Conservation (phyloP, 441 rosid species). For the Aquilaria agallochum region DNA sequence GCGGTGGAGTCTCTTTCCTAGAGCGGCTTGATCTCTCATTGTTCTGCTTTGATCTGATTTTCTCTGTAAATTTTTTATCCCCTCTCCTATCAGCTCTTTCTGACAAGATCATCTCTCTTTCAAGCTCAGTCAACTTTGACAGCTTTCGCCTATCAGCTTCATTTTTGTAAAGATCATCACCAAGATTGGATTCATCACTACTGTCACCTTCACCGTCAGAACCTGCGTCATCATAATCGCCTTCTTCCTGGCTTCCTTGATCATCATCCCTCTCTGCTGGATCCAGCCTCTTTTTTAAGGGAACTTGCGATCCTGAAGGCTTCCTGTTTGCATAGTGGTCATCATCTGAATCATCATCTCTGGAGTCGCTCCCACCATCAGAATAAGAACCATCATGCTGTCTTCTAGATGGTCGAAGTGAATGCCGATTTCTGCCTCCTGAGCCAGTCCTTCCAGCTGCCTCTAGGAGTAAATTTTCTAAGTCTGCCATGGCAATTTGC, state of each 20-base stretch:
- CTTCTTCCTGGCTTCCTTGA: constrained; percentile 64
- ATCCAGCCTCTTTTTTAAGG: constrained; percentile 82
- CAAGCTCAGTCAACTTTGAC: constrained; percentile 78
- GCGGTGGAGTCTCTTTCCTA: constrained; percentile 63
- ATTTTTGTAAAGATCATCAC: constrained; percentile 85
- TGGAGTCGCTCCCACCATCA: constrained; percentile 87
- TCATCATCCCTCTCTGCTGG: constrained; percentile 75
- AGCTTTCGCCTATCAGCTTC: constrained; percentile 81
- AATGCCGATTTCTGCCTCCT: constrained; percentile 51
- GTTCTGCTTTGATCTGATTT: constrained; percentile 74
- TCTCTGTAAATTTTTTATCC: constrained; percentile 85
- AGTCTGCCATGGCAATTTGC: constrained; percentile 54
- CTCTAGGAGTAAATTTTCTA: constrained; percentile 87
- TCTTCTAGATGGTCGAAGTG: constrained; percentile 53
- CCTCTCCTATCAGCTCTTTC: constrained; percentile 92
- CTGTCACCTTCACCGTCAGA: constrained; percentile 70
- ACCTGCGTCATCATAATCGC: constrained; percentile 46
- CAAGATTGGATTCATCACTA: constrained; percentile 86
- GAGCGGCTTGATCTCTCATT: constrained; percentile 55
- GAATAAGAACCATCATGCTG: constrained; percentile 80
- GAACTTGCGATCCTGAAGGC: constrained; percentile 91
- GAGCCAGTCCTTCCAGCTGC: constrained; percentile 91
- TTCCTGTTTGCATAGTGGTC: constrained; percentile 70
- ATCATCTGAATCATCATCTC: constrained; percentile 82
- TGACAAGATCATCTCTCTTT: constrained; percentile 85